A percentile compares a stretch with the other conserved stretches of the same genome.
phyloP scores from a whole-genome alignment of 352 stramenopile species.

The Thalassiosira mediterranea region DNA sequence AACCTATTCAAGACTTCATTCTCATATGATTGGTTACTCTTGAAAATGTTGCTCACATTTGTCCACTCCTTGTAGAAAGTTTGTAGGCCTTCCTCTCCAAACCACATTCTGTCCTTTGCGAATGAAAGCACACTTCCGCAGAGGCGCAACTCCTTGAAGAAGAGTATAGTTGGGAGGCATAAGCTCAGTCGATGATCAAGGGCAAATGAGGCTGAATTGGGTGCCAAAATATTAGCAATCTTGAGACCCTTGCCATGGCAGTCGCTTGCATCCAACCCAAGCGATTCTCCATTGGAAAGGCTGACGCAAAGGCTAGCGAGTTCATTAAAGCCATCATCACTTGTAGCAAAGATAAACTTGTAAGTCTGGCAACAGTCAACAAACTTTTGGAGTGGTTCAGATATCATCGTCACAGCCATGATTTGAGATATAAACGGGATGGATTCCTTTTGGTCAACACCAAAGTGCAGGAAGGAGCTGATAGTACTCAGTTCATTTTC shows the following conservation, averaged over 20 bases:
- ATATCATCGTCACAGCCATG: conserved; percentile 23
- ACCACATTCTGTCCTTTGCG: conserved; percentile 41
- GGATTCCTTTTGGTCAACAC: not conserved
- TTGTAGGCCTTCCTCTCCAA: conserved; percentile 39
- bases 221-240: conserved; percentile 35
- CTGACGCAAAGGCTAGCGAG: conserved; percentile 18
- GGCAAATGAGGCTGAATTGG: conserved; percentile 7
- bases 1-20: conserved; percentile 37
- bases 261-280: conserved; percentile 4
- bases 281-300: conserved; percentile 13
- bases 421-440: conserved; percentile 2
- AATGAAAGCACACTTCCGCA: conserved; percentile 29
- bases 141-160: conserved; percentile 32
- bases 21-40: conserved; percentile 47
- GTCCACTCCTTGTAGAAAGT: conserved; percentile 46
- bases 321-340: conserved; percentile 25
- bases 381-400: conserved; percentile 27
- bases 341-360: conserved; percentile 38
- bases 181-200: conserved; percentile 20
- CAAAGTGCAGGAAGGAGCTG: conserved; percentile 9
- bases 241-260: conserved; percentile 7
- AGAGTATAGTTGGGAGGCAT: conserved; percentile 26
- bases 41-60: conserved; percentile 46
- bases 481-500: conserved; percentile 25
- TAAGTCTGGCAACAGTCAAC: conserved; percentile 28